phyloP scores from a whole-genome alignment of 2,329 filamentous ascomycete species.

The Colletotrichum cuscutae region DNA sequence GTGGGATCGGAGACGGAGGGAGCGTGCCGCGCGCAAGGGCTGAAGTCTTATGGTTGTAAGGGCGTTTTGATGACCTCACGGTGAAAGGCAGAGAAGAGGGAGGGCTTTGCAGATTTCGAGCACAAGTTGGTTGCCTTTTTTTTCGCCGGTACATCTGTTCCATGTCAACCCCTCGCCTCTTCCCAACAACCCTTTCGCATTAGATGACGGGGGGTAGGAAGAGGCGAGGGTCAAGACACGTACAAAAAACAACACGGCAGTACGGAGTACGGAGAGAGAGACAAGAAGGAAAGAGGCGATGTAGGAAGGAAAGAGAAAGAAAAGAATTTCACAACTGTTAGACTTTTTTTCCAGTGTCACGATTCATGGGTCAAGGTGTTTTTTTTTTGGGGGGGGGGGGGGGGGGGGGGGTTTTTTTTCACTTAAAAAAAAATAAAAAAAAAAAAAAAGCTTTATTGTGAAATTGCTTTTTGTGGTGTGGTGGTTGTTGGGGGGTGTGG shows the following conservation, averaged over 20 bases:
- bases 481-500: too few species aligned
- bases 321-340: not conserved
- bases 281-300: not conserved
- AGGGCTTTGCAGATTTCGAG: not conserved
- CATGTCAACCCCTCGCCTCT: not conserved
- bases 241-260: not conserved
- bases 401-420: too few species aligned
- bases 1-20: slow-evolving; percentile 64
- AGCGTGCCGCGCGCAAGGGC: slow-evolving; percentile 46
- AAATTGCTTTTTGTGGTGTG: too few species aligned
- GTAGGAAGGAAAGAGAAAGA: not conserved
- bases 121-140: not conserved
- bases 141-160: not conserved
- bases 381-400: not conserved
- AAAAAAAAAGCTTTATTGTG: too few species aligned
- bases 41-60: slow-evolving; percentile 4
- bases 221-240: not conserved
- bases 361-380: not conserved
- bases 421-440: too few species aligned
- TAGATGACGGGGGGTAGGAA: too few species aligned
- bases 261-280: not conserved
- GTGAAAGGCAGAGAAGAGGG: not conserved
- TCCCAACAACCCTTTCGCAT: not conserved
- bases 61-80: not conserved
- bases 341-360: not conserved